phyloP scores from a whole-genome alignment of 257 asterid genomes.

The Striga asiatica region DNA sequence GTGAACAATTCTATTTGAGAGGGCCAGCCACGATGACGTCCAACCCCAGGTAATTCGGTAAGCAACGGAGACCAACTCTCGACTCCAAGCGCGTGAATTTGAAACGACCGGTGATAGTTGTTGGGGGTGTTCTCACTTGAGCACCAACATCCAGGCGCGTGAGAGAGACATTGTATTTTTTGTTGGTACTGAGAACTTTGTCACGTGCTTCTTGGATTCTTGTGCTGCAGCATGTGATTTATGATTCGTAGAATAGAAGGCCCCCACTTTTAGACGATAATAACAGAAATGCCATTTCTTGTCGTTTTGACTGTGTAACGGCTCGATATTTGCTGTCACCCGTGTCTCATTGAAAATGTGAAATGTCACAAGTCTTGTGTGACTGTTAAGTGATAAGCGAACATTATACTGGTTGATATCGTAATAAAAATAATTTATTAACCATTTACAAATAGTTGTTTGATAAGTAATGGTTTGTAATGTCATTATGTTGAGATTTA shows the following conservation, averaged over 20 bases:
- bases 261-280: background rate
- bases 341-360: background rate
- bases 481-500: too few relatives aligned
- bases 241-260: background rate
- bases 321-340: background rate
- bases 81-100: constrained; percentile 3
- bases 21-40: too few relatives aligned
- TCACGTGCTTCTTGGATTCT: constrained; percentile 27
- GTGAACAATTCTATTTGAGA: too few relatives aligned
- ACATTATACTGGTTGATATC: too few relatives aligned
- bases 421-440: too few relatives aligned
- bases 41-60: too few relatives aligned
- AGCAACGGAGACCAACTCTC: constrained; percentile 14
- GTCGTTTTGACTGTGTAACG: background rate
- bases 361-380: background rate
- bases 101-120: background rate
- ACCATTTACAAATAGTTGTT: too few relatives aligned
- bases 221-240: constrained; percentile 12
- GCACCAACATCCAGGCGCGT: constrained; percentile 6
- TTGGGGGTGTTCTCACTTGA: background rate
- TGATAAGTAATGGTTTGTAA: too few relatives aligned
- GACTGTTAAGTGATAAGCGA: too few relatives aligned
- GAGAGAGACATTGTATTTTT: background rate
- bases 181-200: background rate
- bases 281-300: background rate